Percentiles rank a stretch among this genome's conserved stretches.
Conservation (phyloP, 2,329 filamentous ascomycete species). For the Xylariaceae sp. region DNA sequence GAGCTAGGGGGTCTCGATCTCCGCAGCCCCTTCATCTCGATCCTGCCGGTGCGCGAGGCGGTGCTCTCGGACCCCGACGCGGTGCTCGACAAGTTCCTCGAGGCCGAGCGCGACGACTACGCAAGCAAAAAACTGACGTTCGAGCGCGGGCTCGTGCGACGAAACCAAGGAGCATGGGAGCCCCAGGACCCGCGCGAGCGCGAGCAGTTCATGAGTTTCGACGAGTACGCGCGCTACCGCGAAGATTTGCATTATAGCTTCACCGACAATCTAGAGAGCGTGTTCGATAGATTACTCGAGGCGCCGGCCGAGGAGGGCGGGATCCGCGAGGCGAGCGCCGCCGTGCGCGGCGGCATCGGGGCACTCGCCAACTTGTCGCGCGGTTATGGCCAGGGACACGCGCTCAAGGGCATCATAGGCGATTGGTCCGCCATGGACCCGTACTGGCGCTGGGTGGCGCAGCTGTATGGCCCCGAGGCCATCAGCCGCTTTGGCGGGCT, state of each 20-base stretch:
- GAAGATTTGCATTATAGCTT: conserved; percentile 34
- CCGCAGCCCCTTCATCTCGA: conserved; percentile 52
- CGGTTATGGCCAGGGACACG: no score
- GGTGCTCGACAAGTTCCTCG: conserved; percentile 42
- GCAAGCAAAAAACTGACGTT: conserved; percentile 47
- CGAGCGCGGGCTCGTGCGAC: conserved; percentile 30
- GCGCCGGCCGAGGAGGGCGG: conserved; percentile 41
- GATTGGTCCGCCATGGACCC: conserved; percentile 45
- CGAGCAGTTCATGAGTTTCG: conserved; percentile 52
- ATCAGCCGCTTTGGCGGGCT: conserved; percentile 53
- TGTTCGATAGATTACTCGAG: conserved; percentile 48
- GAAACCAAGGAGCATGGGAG: conserved; percentile 37
- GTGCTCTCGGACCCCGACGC: conserved; percentile 37
- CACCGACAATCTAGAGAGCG: conserved; percentile 37
- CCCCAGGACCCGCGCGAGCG: conserved; percentile 41
- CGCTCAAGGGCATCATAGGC: conserved; percentile 12
- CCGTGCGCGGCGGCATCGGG: conserved; percentile 32
- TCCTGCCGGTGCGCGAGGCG: conserved; percentile 48
- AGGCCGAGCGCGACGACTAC: conserved; percentile 46
- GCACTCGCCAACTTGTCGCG: conserved; percentile 22
- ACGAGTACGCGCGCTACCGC: conserved; percentile 52
- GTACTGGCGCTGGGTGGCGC: conserved; percentile 57
- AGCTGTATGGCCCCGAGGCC: conserved; percentile 53
- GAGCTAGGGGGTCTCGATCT: conserved; percentile 56
- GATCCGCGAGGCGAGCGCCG: conserved; percentile 33